phyloP scores from a whole-genome alignment of 768 basidiomycete genomes.

The Russula emetica region DNA sequence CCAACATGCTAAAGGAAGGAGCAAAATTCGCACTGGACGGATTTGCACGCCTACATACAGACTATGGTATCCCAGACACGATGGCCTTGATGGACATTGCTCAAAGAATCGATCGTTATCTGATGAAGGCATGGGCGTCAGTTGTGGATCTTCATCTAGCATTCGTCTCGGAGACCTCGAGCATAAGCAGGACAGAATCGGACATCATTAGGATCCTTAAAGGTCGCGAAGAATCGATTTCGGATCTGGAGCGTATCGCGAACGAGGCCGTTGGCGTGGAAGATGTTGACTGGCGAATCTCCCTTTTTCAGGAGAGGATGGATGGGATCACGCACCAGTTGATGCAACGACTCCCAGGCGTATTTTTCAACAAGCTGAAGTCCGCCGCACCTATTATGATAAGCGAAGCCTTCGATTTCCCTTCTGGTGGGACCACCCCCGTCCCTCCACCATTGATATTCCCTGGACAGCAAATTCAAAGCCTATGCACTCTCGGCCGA shows the following conservation, averaged over 20 bases:
- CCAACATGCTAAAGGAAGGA: background rate
- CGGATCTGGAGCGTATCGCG: background rate
- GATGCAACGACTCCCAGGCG: constrained; percentile 7
- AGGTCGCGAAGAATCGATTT: background rate
- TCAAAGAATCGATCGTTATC: background rate
- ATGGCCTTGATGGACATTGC: background rate
- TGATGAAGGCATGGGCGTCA: background rate
- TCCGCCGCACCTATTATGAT: background rate
- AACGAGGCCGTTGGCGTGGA: background rate
- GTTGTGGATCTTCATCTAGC: background rate
- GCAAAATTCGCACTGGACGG: background rate
- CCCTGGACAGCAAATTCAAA: background rate
- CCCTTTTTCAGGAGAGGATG: background rate
- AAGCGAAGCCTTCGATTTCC: background rate
- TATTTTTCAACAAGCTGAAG: too few species aligned
- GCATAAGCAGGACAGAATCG: background rate
- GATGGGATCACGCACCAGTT: background rate
- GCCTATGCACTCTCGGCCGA: background rate
- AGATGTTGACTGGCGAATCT: background rate
- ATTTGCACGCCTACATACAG: background rate
- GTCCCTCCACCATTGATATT: background rate
- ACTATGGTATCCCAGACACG: background rate
- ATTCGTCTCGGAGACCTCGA: background rate
- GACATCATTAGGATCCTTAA: background rate
- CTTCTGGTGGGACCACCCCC: background rate